Percentiles rank a stretch among this genome's conserved stretches.
Evolutionary conservation across 2,329 filamentous ascomycete genomes (phyloP).

Genomic region (Xylariaceae sp.): DNA sequence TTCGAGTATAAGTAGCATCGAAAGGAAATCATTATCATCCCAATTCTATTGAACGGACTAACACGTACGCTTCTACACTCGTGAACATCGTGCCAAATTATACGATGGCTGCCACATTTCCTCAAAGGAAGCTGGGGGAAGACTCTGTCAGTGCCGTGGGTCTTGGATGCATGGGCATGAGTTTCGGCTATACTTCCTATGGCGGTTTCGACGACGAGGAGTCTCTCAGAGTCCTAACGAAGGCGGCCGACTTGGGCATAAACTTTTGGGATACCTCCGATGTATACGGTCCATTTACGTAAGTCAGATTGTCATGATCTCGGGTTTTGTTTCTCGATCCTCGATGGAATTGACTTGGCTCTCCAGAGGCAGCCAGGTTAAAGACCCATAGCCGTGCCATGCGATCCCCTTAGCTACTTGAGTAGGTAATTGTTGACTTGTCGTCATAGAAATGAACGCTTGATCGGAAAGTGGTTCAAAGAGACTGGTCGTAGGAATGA

Average conservation of each 20-base stretch:
- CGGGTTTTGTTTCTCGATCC: neutral
- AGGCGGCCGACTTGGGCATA: slow-evolving; percentile 31
- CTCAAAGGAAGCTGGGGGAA: slow-evolving; percentile 45
- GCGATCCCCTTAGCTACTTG: too few species aligned
- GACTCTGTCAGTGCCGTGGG: slow-evolving; percentile 47
- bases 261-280: slow-evolving; percentile 39
- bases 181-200: slow-evolving; percentile 37
- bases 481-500: slow-evolving; percentile 48
- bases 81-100: neutral
- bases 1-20: too few species aligned
- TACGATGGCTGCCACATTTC: slow-evolving; percentile 35
- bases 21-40: neutral
- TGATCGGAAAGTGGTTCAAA: slow-evolving; percentile 47
- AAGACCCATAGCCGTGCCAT: too few species aligned
- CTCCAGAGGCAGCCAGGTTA: too few species aligned
- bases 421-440: too few species aligned
- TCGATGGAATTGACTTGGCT: too few species aligned
- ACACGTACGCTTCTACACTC: neutral
- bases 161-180: slow-evolving; percentile 51
- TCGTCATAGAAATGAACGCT: slow-evolving; percentile 40
- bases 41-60: too few species aligned
- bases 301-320: slow-evolving; percentile 1
- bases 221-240: slow-evolving; percentile 30
- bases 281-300: slow-evolving; percentile 41
- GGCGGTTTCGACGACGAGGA: slow-evolving; percentile 34